Percentiles rank a stretch among this genome's conserved stretches.
These are phyloP conservation scores for Penicillium pulvis DNA, from an alignment of 495 filamentous ascomycete species.

Conservation along the genomic window DNA sequence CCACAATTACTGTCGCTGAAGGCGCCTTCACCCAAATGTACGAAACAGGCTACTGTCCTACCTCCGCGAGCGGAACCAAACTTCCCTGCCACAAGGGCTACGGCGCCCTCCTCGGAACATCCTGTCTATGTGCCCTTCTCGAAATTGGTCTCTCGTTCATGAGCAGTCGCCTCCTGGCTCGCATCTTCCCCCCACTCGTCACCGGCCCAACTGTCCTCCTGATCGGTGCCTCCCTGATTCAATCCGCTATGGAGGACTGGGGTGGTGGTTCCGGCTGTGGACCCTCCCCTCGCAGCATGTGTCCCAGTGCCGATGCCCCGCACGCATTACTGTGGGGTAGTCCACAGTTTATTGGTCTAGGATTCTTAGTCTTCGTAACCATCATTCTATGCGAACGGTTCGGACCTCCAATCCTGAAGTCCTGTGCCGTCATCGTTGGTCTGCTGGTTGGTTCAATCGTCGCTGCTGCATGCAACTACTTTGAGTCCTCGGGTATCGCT, in stretches of 20 bases:
- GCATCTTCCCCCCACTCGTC: conserved; percentile 85
- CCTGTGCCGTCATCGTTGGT: conserved; percentile 76
- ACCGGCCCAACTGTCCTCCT: conserved; percentile 83
- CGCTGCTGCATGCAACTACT: conserved; percentile 82
- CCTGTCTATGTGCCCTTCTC: conserved; percentile 50
- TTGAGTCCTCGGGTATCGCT: conserved; percentile 69
- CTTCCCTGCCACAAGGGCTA: conserved; percentile 86
- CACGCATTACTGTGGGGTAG: conserved; percentile 87
- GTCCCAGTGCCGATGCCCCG: conserved; percentile 72
- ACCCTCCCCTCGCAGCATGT: conserved; percentile 53
- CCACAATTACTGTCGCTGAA: conserved; percentile 81
- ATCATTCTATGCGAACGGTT: conserved; percentile 86
- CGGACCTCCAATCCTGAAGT: conserved; percentile 76
- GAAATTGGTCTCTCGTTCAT: conserved; percentile 49
- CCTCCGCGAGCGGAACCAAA: conserved; percentile 59
- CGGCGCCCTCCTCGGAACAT: conserved; percentile 80
- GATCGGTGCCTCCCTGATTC: conserved; percentile 73
- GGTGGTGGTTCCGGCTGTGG: conserved; percentile 76
- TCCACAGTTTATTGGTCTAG: conserved; percentile 84
- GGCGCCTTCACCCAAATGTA: conserved; percentile 87
- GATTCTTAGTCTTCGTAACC: conserved; percentile 87
- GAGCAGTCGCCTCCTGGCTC: conserved; percentile 69
- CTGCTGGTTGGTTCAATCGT: conserved; percentile 87
- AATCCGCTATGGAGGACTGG: conserved; percentile 81
- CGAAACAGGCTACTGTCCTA: conserved; percentile 72